Evolutionary conservation across 1,284 basidiomycete genomes (phyloP).

Genomic region (Neonothopanus nambi): DNA sequence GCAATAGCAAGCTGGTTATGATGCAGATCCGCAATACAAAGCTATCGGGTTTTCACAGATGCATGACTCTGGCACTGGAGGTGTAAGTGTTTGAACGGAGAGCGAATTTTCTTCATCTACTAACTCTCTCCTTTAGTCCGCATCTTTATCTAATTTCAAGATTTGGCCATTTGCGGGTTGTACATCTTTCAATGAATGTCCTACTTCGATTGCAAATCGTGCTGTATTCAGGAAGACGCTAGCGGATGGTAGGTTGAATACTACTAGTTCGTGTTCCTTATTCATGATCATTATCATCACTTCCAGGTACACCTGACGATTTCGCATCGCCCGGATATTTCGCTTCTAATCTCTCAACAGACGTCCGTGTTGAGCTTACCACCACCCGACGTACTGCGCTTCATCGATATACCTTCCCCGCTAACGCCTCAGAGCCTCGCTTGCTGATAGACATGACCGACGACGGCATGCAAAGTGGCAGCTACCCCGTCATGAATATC

Average conservation of each 20-base stretch:
- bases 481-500: slow-evolving; percentile 40
- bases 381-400: slow-evolving; percentile 46
- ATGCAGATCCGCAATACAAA: slow-evolving; percentile 48
- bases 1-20: slow-evolving; percentile 54
- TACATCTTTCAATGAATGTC: slow-evolving; percentile 27
- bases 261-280: neutral
- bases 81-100: slow-evolving; percentile 51
- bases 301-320: slow-evolving; percentile 17
- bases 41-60: slow-evolving; percentile 48
- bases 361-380: slow-evolving; percentile 46
- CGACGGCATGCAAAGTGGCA: slow-evolving; percentile 38
- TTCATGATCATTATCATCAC: neutral
- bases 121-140: slow-evolving; percentile 28
- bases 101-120: slow-evolving; percentile 54
- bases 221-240: slow-evolving; percentile 39
- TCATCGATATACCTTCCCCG: slow-evolving; percentile 43
- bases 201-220: slow-evolving; percentile 39
- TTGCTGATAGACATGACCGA: slow-evolving; percentile 47
- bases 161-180: slow-evolving; percentile 39
- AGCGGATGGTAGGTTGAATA: slow-evolving; percentile 34
- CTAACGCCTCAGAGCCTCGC: slow-evolving; percentile 22
- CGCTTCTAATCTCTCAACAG: slow-evolving; percentile 44
- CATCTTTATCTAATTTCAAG: slow-evolving; percentile 42
- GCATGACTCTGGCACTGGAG: slow-evolving; percentile 55
- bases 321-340: slow-evolving; percentile 49